These are phyloP conservation scores for Stenocarpella maydis DNA, from an alignment of 2,329 filamentous ascomycete species.

Conservation along the genomic window DNA sequence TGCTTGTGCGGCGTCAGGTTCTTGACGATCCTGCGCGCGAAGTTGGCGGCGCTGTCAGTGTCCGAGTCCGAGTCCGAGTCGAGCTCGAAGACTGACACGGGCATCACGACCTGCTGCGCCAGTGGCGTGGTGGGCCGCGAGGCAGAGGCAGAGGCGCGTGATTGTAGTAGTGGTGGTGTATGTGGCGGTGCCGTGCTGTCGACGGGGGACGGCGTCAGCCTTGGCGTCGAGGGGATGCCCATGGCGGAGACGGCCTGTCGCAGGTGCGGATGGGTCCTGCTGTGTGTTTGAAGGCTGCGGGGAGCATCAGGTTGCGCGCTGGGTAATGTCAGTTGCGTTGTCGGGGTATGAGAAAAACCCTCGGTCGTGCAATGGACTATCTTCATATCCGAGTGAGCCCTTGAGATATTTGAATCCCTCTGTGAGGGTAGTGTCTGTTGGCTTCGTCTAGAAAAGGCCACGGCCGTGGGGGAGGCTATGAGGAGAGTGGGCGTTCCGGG, in stretches of 20 bases:
- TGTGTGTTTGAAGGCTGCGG: neutral
- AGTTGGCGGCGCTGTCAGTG: conserved; percentile 43
- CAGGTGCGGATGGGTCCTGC: neutral
- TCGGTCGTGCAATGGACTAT: neutral
- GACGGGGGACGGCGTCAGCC: neutral
- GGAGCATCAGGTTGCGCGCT: neutral
- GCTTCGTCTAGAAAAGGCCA: conserved; percentile 15
- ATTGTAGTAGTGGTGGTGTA: too few relatives aligned
- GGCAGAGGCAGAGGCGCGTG: neutral
- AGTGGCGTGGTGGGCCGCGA: conserved; percentile 1
- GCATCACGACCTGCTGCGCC: conserved; percentile 42
- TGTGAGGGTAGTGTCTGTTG: conserved; percentile 16
- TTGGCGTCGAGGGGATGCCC: neutral
- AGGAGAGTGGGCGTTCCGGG: conserved; percentile 7
- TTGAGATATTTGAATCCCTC: conserved; percentile 5
- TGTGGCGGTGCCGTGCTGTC: neutral
- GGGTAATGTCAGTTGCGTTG: neutral
- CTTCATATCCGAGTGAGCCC: neutral
- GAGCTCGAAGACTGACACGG: conserved; percentile 57
- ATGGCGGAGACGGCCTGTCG: conserved; percentile 2
- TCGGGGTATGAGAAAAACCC: neutral
- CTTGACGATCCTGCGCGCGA: conserved; percentile 52
- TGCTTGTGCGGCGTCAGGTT: conserved; percentile 44
- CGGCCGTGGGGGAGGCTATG: neutral
- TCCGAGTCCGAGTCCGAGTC: conserved; percentile 59